These are phyloP conservation scores for Fusarium sp. DNA, from an alignment of 2,329 filamentous ascomycete genomes.

Conservation along the genomic window DNA sequence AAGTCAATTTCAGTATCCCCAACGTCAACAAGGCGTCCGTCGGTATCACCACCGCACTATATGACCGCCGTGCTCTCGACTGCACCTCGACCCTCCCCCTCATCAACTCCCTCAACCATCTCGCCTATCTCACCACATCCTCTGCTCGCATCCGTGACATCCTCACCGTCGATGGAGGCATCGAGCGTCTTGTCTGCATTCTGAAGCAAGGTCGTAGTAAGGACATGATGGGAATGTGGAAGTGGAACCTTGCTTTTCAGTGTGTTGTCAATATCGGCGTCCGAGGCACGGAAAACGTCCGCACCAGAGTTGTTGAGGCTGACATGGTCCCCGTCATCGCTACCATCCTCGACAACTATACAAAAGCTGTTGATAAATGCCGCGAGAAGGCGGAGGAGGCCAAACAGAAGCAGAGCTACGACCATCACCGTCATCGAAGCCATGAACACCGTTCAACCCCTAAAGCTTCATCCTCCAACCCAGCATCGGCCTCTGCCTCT, in stretches of 20 bases:
- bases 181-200: constrained; percentile 96
- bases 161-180: constrained; percentile 96
- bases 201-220: constrained; percentile 96
- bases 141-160: constrained; percentile 98
- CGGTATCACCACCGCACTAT: constrained; percentile 97
- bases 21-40: constrained; percentile 99
- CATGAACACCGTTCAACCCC: constrained; percentile 59
- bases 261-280: constrained; percentile 99
- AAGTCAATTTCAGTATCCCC: constrained; percentile 99
- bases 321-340: constrained; percentile 99
- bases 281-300: constrained; percentile 90
- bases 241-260: constrained; percentile 99
- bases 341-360: constrained; percentile 97
- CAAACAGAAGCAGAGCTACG: constrained; percentile 73
- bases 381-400: constrained; percentile 86
- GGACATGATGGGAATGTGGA: constrained; percentile 99
- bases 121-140: constrained; percentile 97
- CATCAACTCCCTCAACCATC: constrained; percentile 98
- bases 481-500: constrained; percentile 48
- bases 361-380: constrained; percentile 93
- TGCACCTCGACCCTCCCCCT: constrained; percentile 97
- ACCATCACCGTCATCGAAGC: constrained; percentile 61
- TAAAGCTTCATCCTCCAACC: constrained; percentile 52
- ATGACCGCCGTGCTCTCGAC: constrained; percentile 95
- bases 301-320: constrained; percentile 95